These are phyloP conservation scores for Basipetospora chlamydospora DNA, from an alignment of 2,329 filamentous ascomycete species.

Conservation along the genomic window DNA sequence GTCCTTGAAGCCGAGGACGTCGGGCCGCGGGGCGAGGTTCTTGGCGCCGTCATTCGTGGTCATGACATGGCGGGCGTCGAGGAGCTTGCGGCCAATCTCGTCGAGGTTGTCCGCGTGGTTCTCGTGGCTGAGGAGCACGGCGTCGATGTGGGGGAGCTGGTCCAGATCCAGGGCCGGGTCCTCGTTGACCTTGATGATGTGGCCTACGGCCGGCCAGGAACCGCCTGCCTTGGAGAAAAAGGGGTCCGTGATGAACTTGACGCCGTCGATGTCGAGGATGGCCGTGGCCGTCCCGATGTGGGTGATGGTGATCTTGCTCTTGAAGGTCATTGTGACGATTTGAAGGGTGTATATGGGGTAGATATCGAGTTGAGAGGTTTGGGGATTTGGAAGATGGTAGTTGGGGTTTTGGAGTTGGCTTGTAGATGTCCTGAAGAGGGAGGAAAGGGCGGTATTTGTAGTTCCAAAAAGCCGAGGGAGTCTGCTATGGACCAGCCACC, in stretches of 20 bases:
- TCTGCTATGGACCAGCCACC: too few relatives aligned
- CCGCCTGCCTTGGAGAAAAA: constrained; percentile 27
- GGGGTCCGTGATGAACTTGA: constrained; percentile 29
- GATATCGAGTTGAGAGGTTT: too few relatives aligned
- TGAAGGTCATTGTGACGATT: constrained; percentile 7
- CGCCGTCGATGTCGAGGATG: constrained; percentile 25
- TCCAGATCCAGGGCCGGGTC: constrained; percentile 20
- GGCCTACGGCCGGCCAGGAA: constrained; percentile 15
- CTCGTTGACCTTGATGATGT: constrained; percentile 16
- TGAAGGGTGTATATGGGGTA: neutral
- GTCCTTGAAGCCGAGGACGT: constrained; percentile 21
- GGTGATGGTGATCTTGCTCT: constrained; percentile 20
- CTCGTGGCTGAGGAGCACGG: constrained; percentile 34
- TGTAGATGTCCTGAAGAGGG: too few relatives aligned
- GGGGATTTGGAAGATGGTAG: neutral
- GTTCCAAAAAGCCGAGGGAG: too few relatives aligned
- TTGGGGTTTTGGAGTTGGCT: too few relatives aligned
- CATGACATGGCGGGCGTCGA: constrained; percentile 29
- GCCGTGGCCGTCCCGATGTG: constrained; percentile 33
- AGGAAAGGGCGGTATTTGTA: too few relatives aligned
- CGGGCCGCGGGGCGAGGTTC: constrained; percentile 27
- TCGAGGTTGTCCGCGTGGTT: constrained; percentile 36
- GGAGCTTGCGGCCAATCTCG: constrained; percentile 25
- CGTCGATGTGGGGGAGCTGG: constrained; percentile 29
- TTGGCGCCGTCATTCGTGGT: constrained; percentile 29